A percentile compares a stretch with the other conserved stretches of the same genome.
These are phyloP conservation scores for Cephaloascus albidus DNA, from an alignment of 805 yeast genomes.

Conservation along the genomic window DNA sequence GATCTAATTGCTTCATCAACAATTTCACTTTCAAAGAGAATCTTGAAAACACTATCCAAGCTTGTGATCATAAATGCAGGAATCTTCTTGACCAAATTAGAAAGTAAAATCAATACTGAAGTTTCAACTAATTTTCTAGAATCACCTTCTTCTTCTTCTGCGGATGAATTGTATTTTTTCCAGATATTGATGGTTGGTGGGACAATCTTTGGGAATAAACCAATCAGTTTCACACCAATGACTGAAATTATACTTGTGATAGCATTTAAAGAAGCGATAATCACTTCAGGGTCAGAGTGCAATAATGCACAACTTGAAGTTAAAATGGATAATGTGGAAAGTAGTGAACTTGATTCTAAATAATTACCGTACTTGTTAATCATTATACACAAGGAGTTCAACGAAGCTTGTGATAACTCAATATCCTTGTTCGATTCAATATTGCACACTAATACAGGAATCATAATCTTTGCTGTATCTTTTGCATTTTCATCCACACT, in stretches of 20 bases:
- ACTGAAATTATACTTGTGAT: slow-evolving; percentile 61
- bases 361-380: slow-evolving; percentile 53
- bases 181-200: slow-evolving; percentile 64
- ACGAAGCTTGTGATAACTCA: slow-evolving; percentile 56
- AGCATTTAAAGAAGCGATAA: slow-evolving; percentile 66
- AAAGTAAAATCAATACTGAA: slow-evolving; percentile 60
- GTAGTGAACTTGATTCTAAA: slow-evolving; percentile 36
- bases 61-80: slow-evolving; percentile 78
- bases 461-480: slow-evolving; percentile 40
- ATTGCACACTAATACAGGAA: slow-evolving; percentile 39
- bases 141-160: slow-evolving; percentile 11
- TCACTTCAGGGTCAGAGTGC: slow-evolving; percentile 47
- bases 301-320: slow-evolving; percentile 44
- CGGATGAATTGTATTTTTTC: slow-evolving; percentile 20
- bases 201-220: slow-evolving; percentile 76
- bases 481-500: slow-evolving; percentile 38
- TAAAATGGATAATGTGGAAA: slow-evolving; percentile 38
- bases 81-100: slow-evolving; percentile 70
- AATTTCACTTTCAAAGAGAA: slow-evolving; percentile 45
- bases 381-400: slow-evolving; percentile 58
- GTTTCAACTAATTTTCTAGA: slow-evolving; percentile 44
- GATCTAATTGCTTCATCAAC: slow-evolving; percentile 55
- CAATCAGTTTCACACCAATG: slow-evolving; percentile 80
- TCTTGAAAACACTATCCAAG: slow-evolving; percentile 49
- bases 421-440: slow-evolving; percentile 22